Base-by-base conservation (phyloP, 352 stramenopile genomes). In the Globisporangium middletonii region DNA sequence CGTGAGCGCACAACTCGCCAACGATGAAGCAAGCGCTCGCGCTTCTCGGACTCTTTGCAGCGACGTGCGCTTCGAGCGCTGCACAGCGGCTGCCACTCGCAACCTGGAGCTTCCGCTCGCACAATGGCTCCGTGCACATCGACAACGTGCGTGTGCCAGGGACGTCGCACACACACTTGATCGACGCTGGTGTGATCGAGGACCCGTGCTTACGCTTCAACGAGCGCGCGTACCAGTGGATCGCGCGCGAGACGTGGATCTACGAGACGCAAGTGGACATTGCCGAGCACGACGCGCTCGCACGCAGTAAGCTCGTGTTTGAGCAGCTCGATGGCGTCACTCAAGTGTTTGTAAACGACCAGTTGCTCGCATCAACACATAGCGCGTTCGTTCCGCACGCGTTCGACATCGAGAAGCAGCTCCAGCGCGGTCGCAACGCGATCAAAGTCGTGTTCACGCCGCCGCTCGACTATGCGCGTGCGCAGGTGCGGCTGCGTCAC, bases 121-220 rank as follows among this genome's bases (percentile, higher is more conserved):
- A 58, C 28, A 89, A 92, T 33, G 75, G 72, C n/a, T 89, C 79
- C 6, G 47, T 92, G n/a, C 43, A 26, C 28, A 42, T 89, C 18
- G 62, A 63, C 48, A 80, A 83, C 38, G 75, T 59, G 19, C 67
- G 69, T 23, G 72, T 88, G 53, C 85, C 85, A 0, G 85, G 85
- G 30, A 85, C 83, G 9, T 73, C 84, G 13, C 86, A 95, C 68
- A 75, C 65, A 57, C 83, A 92, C 56, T 53, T 95, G 51, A 61
- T 83, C 62, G 67, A 71, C 1, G 78, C 75, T 11, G 76, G 78
- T 8, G 42, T 92, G 45, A 74, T 95, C 43, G 53, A 64, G 0
- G 77, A 91, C 30, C 82, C 84, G 30, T 86, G 92, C 59, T 67
- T 65, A 37, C 75, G 83, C 19, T 91, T 75, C 68, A 88, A 94